Evolutionary conservation across 148 eudicot genomes (phyloP), one percentile per base, ranked within the genome.

Genomic region (Nepenthes mirabilis): DNA sequence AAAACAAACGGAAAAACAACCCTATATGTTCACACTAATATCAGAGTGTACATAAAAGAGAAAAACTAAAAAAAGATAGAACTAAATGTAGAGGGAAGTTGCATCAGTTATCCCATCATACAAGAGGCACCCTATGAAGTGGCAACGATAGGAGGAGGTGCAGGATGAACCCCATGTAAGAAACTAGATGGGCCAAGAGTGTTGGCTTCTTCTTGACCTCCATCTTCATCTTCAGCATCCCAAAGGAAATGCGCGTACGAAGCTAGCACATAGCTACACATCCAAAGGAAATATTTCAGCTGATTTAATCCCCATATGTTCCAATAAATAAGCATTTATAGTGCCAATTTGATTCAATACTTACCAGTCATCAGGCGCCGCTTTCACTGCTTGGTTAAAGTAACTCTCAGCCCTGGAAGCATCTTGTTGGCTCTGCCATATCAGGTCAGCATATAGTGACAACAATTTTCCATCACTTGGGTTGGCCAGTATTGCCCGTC

Each of bases 311-410:
- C 45, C n/a, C 43, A 1, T 10, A 36, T 36, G 33, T 32, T 23
- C 9, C 11, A 2, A 34, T 3, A 14, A 11, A 9, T 45, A 45
- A 45, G 11, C 48, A 45, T 45, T 45, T 6, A 5, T 5, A 0
- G 48, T 10, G 14, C 52, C 12, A 49, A 10, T 49, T 49, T 49
- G 52, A 32, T 23, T 47, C 6, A 45, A 13, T 11, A 57, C 63
- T 45, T 35, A 79, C 83, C 83, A 66, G 65, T 79, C 77, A 48
- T 72, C 70, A 43, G 83, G 83, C 14, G 77, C 57, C 1, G 80
- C 80, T 67, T 73, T 69, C 47, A 79, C 75, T 1, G 83, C 80
- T 66, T 72, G 76, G 56, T 75, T 74, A 66, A 72, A 75, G 72
- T 79, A 75, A 57, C 32, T 56, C 52, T 56, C 62, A 2, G 83